Percentiles rank a stretch among this genome's conserved stretches.
phyloP scores from a whole-genome alignment of 352 stramenopile species.

The Pythium sukuiense region DNA sequence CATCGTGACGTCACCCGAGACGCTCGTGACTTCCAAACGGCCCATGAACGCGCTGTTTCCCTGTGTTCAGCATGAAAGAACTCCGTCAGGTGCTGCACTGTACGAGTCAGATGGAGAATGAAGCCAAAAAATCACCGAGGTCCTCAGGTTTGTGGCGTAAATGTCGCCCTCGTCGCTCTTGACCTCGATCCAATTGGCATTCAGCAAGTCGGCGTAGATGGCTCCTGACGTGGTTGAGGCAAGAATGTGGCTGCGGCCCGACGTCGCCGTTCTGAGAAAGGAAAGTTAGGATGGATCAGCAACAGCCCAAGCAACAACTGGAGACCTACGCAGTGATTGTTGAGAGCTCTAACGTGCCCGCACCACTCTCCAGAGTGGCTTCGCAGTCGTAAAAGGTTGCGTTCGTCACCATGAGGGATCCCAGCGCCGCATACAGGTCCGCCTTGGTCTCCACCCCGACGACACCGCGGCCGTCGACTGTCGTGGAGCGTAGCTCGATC shows the following conservation, averaged over 20 bases:
- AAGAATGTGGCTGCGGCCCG: conserved; percentile 51
- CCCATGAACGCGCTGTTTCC: conserved; percentile 70
- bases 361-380: conserved; percentile 46
- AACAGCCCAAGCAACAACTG: background rate
- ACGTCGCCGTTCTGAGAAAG: conserved; percentile 37
- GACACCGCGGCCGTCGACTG: conserved; percentile 38
- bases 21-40: conserved; percentile 56
- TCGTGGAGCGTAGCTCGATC: conserved; percentile 43
- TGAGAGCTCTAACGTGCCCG: conserved; percentile 42
- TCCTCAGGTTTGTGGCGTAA: conserved; percentile 32
- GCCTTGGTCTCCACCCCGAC: conserved; percentile 31
- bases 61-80: conserved; percentile 21
- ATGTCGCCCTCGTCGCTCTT: conserved; percentile 48
- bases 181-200: conserved; percentile 63
- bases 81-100: background rate
- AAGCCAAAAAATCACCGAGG: conserved; percentile 31
- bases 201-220: conserved; percentile 42
- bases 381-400: conserved; percentile 56
- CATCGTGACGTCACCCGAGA: conserved; percentile 59
- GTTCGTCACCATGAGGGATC: conserved; percentile 43
- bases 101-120: background rate
- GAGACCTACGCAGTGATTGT: conserved; percentile 41
- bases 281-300: background rate
- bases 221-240: conserved; percentile 47
- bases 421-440: conserved; percentile 46